Evolutionary conservation across 495 filamentous ascomycete genomes (phyloP).

Genomic region (Recurvomyces mirabilis): DNA sequence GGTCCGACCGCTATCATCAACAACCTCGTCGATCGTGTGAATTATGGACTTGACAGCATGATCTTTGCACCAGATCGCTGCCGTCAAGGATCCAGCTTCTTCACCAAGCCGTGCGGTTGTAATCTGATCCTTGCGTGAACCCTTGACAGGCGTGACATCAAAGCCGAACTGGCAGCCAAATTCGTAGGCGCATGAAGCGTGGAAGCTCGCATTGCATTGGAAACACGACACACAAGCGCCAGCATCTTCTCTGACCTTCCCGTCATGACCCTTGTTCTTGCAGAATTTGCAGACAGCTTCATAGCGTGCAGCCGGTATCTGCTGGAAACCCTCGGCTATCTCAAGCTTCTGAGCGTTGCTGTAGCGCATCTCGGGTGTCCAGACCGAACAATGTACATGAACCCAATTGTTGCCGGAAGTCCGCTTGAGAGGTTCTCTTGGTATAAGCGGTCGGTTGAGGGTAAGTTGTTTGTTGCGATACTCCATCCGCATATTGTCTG

Average conservation of each 20-base stretch:
- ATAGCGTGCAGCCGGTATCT: conserved; percentile 56
- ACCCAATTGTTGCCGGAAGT: conserved; percentile 96
- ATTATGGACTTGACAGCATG: conserved; percentile 57
- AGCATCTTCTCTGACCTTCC: conserved; percentile 22
- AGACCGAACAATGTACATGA: conserved; percentile 87
- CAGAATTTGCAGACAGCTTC: conserved; percentile 77
- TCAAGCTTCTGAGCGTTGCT: conserved; percentile 68
- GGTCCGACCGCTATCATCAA: conserved; percentile 46
- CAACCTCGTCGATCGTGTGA: conserved; percentile 68
- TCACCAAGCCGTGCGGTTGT: conserved; percentile 60
- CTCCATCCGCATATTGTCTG: conserved; percentile 57
- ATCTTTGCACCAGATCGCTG: conserved; percentile 82
- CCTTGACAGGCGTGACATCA: conserved; percentile 81
- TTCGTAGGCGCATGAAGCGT: conserved; percentile 81
- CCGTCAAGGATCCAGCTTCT: conserved; percentile 64
- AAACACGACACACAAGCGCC: conserved; percentile 78
- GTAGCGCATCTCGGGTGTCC: conserved; percentile 85
- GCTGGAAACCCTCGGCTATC: conserved; percentile 75
- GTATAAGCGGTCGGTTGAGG: conserved; percentile 64
- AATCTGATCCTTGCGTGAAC: conserved; percentile 64
- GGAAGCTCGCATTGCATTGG: conserved; percentile 69
- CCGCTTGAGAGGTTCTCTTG: conserved; percentile 83
- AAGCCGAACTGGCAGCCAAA: conserved; percentile 76
- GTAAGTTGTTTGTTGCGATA: conserved; percentile 77
- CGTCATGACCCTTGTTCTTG: conserved; percentile 37